Evolutionary conservation across 768 basidiomycete species (phyloP).

Genomic region (Dioszegia crocea): DNA sequence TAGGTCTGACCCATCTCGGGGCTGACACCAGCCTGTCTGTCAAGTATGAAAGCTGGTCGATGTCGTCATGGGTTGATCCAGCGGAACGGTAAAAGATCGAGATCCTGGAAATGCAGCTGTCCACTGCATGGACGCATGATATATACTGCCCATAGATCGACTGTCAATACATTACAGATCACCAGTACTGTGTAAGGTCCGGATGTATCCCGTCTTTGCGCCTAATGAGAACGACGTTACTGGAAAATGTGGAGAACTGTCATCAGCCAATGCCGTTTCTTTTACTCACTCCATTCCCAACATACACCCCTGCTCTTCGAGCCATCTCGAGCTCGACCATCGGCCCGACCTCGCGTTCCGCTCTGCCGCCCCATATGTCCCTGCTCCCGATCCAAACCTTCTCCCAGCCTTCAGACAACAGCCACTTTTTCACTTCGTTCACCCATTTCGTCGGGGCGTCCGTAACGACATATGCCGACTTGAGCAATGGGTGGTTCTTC

Average conservation of each 20-base stretch:
- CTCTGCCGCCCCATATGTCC: constrained; percentile 33
- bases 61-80: too few relatives aligned
- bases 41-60: too few relatives aligned
- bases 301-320: constrained; percentile 45
- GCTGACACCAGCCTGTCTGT: too few relatives aligned
- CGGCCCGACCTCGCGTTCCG: constrained; percentile 37
- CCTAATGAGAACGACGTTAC: constrained; percentile 46
- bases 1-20: too few relatives aligned
- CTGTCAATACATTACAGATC: constrained; percentile 4
- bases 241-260: constrained; percentile 46
- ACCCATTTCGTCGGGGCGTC: constrained; percentile 38
- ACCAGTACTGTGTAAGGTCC: constrained; percentile 50
- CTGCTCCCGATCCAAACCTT: constrained; percentile 30
- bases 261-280: not conserved
- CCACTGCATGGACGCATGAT: too few relatives aligned
- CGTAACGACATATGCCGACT: constrained; percentile 42
- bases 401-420: constrained; percentile 46
- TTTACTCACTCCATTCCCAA: constrained; percentile 47
- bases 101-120: too few relatives aligned
- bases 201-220: constrained; percentile 45
- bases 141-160: too few relatives aligned
- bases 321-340: constrained; percentile 49
- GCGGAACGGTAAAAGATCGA: too few relatives aligned
- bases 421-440: constrained; percentile 42
- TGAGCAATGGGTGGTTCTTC: constrained; percentile 45